A percentile compares a stretch with the other conserved stretches of the same genome.
Evolutionary conservation across 2,329 filamentous ascomycete species (phyloP).

Genomic region (Stemphylium lycopersici): DNA sequence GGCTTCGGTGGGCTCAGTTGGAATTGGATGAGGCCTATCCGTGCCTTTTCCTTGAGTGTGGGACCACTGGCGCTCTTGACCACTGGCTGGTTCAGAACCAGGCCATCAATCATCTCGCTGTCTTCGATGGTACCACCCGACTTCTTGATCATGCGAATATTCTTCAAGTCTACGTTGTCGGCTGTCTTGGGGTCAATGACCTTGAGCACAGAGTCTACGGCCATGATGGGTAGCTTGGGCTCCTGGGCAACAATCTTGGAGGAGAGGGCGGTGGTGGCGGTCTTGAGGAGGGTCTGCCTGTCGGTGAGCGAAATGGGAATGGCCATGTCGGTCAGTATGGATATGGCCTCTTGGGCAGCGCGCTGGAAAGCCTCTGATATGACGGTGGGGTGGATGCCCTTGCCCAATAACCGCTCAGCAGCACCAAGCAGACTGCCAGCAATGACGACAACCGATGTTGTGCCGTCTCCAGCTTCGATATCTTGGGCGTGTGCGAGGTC

Average conservation of each 20-base stretch:
- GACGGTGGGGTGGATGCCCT: conserved; percentile 93
- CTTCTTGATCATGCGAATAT: conserved; percentile 97
- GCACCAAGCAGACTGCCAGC: conserved; percentile 93
- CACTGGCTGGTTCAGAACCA: conserved; percentile 90
- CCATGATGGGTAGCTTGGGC: conserved; percentile 96
- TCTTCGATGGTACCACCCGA: conserved; percentile 98
- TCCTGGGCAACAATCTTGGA: conserved; percentile 99
- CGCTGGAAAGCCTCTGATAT: conserved; percentile 98
- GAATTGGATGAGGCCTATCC: conserved; percentile 97
- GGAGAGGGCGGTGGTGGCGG: conserved; percentile 93
- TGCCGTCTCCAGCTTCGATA: conserved; percentile 97
- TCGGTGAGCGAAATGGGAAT: conserved; percentile 89
- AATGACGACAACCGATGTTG: conserved; percentile 97
- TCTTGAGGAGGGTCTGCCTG: conserved; percentile 88
- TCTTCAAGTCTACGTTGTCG: conserved; percentile 94
- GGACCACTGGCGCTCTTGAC: conserved; percentile 94
- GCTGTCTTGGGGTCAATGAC: conserved; percentile 95
- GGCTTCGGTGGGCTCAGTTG: conserved; percentile 98
- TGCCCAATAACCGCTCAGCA: conserved; percentile 85
- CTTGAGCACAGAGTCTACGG: conserved; percentile 93
- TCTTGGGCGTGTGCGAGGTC: conserved; percentile 97
- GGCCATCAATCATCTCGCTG: conserved; percentile 92
- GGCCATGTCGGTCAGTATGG: conserved; percentile 93
- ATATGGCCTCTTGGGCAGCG: conserved; percentile 85
- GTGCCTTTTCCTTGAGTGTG: conserved; percentile 93